Percentiles rank a stretch among this genome's conserved stretches.
Conservation (phyloP, 139 green algal species). For the Tetraselmis striata region DNA sequence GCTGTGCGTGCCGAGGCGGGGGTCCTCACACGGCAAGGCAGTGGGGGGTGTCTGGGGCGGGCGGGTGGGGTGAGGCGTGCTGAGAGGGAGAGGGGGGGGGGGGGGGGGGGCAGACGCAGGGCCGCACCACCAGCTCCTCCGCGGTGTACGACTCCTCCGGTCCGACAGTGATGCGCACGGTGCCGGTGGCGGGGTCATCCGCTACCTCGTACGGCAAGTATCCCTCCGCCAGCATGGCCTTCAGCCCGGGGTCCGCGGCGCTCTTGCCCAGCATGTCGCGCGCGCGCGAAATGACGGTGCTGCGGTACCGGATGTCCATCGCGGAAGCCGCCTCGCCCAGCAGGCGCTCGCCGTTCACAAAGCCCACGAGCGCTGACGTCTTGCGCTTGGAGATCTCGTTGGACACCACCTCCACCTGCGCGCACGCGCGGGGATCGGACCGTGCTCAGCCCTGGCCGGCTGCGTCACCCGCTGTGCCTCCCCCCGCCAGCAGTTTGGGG, state of each 20-base stretch:
- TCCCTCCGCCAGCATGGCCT: constrained; percentile 35
- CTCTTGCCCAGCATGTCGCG: constrained; percentile 76
- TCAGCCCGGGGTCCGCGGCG: constrained; percentile 36
- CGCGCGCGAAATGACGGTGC: constrained; percentile 56
- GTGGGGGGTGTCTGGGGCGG: no score
- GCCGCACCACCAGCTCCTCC: constrained; percentile 84
- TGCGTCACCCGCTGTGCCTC: no score
- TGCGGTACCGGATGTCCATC: constrained; percentile 65
- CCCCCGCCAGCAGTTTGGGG: no score
- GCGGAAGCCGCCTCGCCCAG: constrained; percentile 87
- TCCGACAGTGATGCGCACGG: constrained; percentile 35
- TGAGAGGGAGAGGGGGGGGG: no score
- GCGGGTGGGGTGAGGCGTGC: no score
- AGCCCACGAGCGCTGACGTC: constrained; percentile 76
- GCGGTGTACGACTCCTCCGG: constrained; percentile 33
- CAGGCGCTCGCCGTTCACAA: constrained; percentile 76
- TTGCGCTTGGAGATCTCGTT: constrained; percentile 97
- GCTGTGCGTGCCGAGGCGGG: no score
- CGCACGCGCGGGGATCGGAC: constrained; percentile 9
- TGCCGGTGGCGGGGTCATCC: constrained; percentile 35
- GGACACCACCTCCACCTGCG: constrained; percentile 61
- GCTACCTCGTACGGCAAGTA: constrained; percentile 68
- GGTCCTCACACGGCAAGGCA: no score
- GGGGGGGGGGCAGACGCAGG: no score
- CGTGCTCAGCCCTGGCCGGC: no score